Percentiles rank a stretch among this genome's conserved stretches.
Conservation (phyloP, 2,329 filamentous ascomycete species). For the Aureobasidium sp. region DNA sequence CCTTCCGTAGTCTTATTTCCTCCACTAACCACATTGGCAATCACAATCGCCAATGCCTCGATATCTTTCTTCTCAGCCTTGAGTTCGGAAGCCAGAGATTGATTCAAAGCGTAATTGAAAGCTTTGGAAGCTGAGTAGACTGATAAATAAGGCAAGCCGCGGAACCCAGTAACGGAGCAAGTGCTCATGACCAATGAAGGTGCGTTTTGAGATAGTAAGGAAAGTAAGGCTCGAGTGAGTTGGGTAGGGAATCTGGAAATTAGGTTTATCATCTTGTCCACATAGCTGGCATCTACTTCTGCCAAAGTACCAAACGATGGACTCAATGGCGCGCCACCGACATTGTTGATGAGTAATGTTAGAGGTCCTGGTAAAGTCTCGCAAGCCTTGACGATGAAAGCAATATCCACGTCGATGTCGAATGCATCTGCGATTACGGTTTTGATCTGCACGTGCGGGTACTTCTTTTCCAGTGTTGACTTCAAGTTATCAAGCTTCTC, state of each 20-base stretch:
- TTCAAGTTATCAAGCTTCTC: constrained; percentile 40
- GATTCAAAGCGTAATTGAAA: constrained; percentile 38
- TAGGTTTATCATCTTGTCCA: constrained; percentile 40
- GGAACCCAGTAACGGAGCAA: constrained; percentile 38
- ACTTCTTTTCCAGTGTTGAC: constrained; percentile 33
- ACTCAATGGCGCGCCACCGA: constrained; percentile 37
- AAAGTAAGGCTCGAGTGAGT: constrained; percentile 42
- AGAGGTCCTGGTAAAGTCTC: constrained; percentile 33
- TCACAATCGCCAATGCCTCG: constrained; percentile 34
- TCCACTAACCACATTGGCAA: constrained; percentile 29
- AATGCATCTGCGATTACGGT: constrained; percentile 42
- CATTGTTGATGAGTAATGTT: constrained; percentile 52
- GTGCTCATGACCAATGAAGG: constrained; percentile 48
- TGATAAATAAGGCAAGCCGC: constrained; percentile 42
- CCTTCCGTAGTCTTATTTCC: constrained; percentile 21
- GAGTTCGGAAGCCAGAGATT: constrained; percentile 39
- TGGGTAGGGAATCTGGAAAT: constrained; percentile 47
- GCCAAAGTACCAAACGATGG: constrained; percentile 33
- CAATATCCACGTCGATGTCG: constrained; percentile 23
- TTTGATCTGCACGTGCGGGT: constrained; percentile 36
- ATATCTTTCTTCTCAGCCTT: constrained; percentile 30
- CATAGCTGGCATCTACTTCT: constrained; percentile 30
- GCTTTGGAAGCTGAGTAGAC: constrained; percentile 44
- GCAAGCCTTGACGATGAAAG: constrained; percentile 23
- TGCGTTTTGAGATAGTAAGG: constrained; percentile 34